phyloP scores from a whole-genome alignment of 1,284 basidiomycete species.

The Melanopsichium pennsylvanicum region DNA sequence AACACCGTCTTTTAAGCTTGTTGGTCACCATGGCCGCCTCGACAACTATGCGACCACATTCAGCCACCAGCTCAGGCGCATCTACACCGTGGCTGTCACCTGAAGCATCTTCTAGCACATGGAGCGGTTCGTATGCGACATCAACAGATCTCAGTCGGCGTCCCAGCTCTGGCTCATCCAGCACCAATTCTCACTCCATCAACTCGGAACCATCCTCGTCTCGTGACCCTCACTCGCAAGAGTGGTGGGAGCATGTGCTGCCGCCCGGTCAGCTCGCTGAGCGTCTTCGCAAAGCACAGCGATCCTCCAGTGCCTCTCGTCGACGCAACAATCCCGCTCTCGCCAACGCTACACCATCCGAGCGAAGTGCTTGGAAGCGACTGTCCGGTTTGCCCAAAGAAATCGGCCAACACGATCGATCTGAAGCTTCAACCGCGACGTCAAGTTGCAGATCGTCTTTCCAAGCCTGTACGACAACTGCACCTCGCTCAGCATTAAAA shows the following conservation, averaged over 20 bases:
- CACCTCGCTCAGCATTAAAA: conserved; percentile 25
- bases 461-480: conserved; percentile 11
- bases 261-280: conserved; percentile 57
- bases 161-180: conserved; percentile 10
- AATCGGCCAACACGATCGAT: conserved; percentile 2
- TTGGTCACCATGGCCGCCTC: conserved; percentile 22
- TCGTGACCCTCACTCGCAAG: conserved; percentile 23
- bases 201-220: conserved; percentile 4
- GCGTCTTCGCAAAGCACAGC: conserved; percentile 50
- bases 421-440: conserved; percentile 19
- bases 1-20: background rate
- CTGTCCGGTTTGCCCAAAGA: conserved; percentile 32
- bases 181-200: background rate
- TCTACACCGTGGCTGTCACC: conserved; percentile 41
- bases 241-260: conserved; percentile 58
- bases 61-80: conserved; percentile 27
- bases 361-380: conserved; percentile 40
- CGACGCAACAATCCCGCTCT: conserved; percentile 35
- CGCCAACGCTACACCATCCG: conserved; percentile 38
- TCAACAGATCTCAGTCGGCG: conserved; percentile 29
- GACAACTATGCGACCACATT: conserved; percentile 18
- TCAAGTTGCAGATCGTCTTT: conserved; percentile 32
- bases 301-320: conserved; percentile 33
- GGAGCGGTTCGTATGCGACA: conserved; percentile 14
- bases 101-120: conserved; percentile 7